Evolutionary conservation across 495 filamentous ascomycete species (phyloP).

Genomic region (Apiosordaria backusii): DNA sequence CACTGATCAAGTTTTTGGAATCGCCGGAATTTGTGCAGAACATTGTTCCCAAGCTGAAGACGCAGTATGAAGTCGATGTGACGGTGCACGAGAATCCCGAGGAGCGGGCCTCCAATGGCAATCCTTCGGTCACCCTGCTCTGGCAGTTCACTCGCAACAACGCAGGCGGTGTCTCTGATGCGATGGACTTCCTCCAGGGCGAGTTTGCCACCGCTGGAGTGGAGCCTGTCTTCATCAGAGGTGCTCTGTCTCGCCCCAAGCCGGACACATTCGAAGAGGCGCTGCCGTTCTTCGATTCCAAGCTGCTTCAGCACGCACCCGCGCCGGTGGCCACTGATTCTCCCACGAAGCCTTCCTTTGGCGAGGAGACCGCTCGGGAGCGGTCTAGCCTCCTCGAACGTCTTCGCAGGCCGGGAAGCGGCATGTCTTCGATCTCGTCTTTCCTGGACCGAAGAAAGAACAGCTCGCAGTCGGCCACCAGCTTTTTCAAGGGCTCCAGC

Average conservation of each 20-base stretch:
- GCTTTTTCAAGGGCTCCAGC: constrained; percentile 87
- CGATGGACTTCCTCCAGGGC: constrained; percentile 87
- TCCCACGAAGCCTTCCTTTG: constrained; percentile 72
- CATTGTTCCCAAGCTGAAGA: constrained; percentile 76
- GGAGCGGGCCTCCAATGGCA: constrained; percentile 52
- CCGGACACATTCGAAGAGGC: constrained; percentile 98
- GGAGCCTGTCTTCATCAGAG: constrained; percentile 81
- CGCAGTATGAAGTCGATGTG: constrained; percentile 86
- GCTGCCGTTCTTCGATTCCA: constrained; percentile 92
- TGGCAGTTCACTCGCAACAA: constrained; percentile 93
- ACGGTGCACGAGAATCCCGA: constrained; percentile 58
- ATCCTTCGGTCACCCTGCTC: constrained; percentile 47
- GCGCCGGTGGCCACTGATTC: constrained; percentile 76
- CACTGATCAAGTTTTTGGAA: constrained; percentile 73
- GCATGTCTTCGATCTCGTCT: constrained; percentile 84
- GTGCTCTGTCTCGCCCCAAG: constrained; percentile 90
- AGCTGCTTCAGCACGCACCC: constrained; percentile 87
- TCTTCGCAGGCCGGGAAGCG: constrained; percentile 75
- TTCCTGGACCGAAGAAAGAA: constrained; percentile 92
- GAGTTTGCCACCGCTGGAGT: constrained; percentile 80
- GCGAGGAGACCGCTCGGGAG: constrained; percentile 69
- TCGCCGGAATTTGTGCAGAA: constrained; percentile 73
- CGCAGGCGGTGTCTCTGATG: constrained; percentile 90
- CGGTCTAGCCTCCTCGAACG: constrained; percentile 81
- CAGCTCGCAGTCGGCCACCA: constrained; percentile 72